Evolutionary conservation across 2,329 filamentous ascomycete genomes (phyloP).

Genomic region (Coleophoma cylindrospora): DNA sequence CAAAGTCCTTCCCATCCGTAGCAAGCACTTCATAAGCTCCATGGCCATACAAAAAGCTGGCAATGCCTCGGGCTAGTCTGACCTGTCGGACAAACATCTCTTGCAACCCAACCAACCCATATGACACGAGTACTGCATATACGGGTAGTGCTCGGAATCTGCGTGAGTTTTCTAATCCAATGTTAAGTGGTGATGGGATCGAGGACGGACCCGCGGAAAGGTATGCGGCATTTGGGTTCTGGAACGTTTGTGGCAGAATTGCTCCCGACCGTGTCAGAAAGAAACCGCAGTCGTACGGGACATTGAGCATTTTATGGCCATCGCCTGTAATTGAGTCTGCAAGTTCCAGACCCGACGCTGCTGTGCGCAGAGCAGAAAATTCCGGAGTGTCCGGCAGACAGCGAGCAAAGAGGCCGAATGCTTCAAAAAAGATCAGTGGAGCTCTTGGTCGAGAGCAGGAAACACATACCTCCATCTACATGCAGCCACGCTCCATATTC

Average conservation of each 20-base stretch:
- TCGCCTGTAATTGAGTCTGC: constrained; percentile 86
- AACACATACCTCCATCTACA: constrained; percentile 64
- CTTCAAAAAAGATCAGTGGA: constrained; percentile 27
- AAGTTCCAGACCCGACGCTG: constrained; percentile 64
- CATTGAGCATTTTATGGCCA: constrained; percentile 88
- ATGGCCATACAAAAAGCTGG: constrained; percentile 55
- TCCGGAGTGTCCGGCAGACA: constrained; percentile 51
- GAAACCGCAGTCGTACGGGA: constrained; percentile 90
- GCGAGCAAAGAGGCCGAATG: constrained; percentile 80
- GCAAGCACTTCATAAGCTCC: constrained; percentile 60
- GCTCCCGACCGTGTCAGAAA: constrained; percentile 68
- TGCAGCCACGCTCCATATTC: constrained; percentile 79
- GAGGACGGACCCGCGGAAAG: constrained; percentile 41
- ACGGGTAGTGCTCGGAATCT: constrained; percentile 88
- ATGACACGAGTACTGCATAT: constrained; percentile 72
- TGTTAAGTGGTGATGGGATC: constrained; percentile 78
- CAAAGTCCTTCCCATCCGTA: constrained; percentile 41
- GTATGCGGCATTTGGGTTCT: constrained; percentile 83
- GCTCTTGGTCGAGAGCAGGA: background rate
- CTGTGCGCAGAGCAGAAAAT: constrained; percentile 47
- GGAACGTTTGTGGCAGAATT: constrained; percentile 61
- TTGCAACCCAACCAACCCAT: constrained; percentile 65
- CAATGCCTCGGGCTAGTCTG: constrained; percentile 62
- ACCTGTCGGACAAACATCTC: constrained; percentile 71
- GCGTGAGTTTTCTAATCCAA: constrained; percentile 86